Base-by-base conservation (phyloP, 1,139 yeast genomes). In the Yamadazyma sp. region DNA sequence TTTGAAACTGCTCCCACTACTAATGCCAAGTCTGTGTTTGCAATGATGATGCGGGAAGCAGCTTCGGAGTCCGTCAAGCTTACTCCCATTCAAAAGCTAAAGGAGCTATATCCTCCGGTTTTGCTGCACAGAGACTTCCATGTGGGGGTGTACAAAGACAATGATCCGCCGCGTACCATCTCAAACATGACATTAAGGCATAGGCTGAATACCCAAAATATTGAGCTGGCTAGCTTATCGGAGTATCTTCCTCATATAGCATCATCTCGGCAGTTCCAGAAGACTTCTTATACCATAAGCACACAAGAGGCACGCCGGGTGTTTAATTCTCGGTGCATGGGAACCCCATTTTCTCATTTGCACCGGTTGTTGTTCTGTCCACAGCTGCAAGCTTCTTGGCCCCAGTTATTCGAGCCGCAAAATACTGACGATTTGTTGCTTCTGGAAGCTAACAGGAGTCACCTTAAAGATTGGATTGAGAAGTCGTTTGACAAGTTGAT, bases 401-500 rank as follows among this genome's bases (percentile, higher is more conserved):
- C 73, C 1, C 63, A 61, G 11, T 45, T 62, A 15, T 74, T 75
- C 44, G 67, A 63, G 39, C 84, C 84, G 0, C 47, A 50, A 5
- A 31, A 40, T 0, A 44, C 68, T 3, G 50, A 58, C 1, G 69
- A 73, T 1, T 62, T 78, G 9, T 47, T 78, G 14, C 45, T 74
- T 26, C 62, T 56, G 40, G 13, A 48, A 31, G 15, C 44, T 0
- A 52, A 51, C 28, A 52, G 52, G 16, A 21, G 20, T 1, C 43
- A 42, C 1, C 61, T 81, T 1, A 52, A 58, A 22, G 44, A 48
- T 3, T 82, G 89, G 88, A 50, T 83, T 1, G 35, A 47, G 1
- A 61, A 64, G 18, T 67, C 86, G 0, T 82, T 80, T 50, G 50
- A 51, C 5, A 65, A 66, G 29, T 53, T 81, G 28, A 56, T 57